These are phyloP conservation scores for Besnoitia besnoiti DNA, from an alignment of 169 alveolate genomes.

Conservation along the genomic window DNA sequence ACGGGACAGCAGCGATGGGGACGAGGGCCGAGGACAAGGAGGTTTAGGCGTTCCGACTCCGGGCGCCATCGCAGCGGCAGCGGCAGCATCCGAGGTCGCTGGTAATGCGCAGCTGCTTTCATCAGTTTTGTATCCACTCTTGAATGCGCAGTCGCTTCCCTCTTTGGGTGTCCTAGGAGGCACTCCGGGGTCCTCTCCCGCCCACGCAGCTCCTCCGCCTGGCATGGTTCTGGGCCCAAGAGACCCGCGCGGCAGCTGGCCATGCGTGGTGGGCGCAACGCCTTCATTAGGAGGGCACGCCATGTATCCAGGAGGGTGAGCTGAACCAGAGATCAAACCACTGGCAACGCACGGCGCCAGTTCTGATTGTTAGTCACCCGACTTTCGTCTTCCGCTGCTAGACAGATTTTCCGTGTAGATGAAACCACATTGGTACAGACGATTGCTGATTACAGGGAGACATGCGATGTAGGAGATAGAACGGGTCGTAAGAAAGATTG, in stretches of 20 bases:
- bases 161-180: not conserved
- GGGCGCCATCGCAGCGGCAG: conserved; percentile 10
- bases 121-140: not conserved
- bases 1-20: not conserved
- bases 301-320: not conserved
- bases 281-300: not conserved
- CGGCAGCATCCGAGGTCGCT: conserved; percentile 7
- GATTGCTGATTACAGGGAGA: too few species aligned
- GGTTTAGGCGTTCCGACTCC: not conserved
- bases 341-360: too few species aligned
- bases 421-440: too few species aligned
- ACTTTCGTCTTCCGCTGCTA: too few species aligned
- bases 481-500: too few species aligned
- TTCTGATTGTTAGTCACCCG: too few species aligned
- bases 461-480: too few species aligned
- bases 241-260: not conserved
- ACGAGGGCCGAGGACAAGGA: not conserved
- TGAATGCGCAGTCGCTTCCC: not conserved
- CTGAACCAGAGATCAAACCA: too few species aligned
- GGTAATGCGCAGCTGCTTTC: conserved; percentile 1
- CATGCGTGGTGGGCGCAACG: conserved; percentile 1
- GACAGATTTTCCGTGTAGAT: too few species aligned
- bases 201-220: not conserved
- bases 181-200: not conserved
- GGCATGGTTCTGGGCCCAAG: conserved; percentile 22